Evolutionary conservation across 345 rosid genomes (phyloP), one percentile per base, ranked within the genome.

Genomic region (Rhodomyrtus tomentosa): DNA sequence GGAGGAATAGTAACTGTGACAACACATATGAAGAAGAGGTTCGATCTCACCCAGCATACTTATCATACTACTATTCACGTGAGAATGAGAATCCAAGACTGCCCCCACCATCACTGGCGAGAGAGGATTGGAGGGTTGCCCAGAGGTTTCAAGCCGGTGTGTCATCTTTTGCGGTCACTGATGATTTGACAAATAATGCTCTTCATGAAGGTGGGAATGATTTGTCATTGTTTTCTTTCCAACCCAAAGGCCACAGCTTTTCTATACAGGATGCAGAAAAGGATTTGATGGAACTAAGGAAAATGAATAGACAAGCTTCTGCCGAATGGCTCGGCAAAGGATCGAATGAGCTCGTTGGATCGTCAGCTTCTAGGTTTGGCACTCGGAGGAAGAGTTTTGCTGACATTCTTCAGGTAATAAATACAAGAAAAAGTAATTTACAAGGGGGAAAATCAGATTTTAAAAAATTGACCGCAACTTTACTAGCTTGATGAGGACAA

Each of bases 311-410:
- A 89, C 89, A 91, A 73, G 88, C 87, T 50, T 86, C 92, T 18
- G 89, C 85, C 48, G 93, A 91, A 86, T 89, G 92, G 90, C 90
- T 87, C 42, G 90, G 89, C 83, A 90, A 91, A 89, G 90, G 89
- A 8, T 87, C 89, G 21, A 91, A 91, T 83, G 85, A 89, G 55
- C 84, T 87, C 68, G 83, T 29, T 81, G 94, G 90, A 82, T 53
- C 87, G 83, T 84, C 92, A 82, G 88, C 88, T 59, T 74, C 89
- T 84, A 94, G 92, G 55, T 88, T 95, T 88, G 96, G 96, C 24
- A 83, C 91, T 2, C 93, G 98, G 92, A 92, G 95, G 92, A 97
- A 93, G 92, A 97, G 99, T 90, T 95, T 95, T 87, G 96, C 99
- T 24, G 98, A 97, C 92, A 95, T 95, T 86, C 95, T 97, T 89